Base-by-base conservation (phyloP, 371 early-diverging fungal genomes). In the Mucor lusitanicus region DNA sequence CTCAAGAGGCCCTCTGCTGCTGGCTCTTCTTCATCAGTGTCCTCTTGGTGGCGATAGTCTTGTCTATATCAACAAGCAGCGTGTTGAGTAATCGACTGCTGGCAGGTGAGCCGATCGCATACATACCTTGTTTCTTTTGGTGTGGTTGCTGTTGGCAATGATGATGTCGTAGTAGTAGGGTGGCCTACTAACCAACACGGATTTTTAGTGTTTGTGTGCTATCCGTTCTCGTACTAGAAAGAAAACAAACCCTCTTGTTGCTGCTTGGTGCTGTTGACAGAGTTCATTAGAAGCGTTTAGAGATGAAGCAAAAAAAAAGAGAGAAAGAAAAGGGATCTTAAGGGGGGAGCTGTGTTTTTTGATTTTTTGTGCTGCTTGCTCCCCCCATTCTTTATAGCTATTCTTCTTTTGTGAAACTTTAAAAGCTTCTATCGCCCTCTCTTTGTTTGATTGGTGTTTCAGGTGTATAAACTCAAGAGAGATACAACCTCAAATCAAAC, bases 1-100 rank as follows among this genome's bases (percentile, higher is more conserved):
- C 79, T 74, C 35, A 79, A 68, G 57, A 79, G 46, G 0, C 72
- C 73, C 58, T 79, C 79, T 19, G 79, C 74, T 25, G 71, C 69
- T 23, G 70, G 61, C 12, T 23, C 25, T 44, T 30, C 42, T 30
- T 60, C 61, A 44, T 60, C 61, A 3, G 11, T 44, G 6, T 44
- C n/a, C 1, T 44, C n/a, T 19, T 58, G 32, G 9, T 53, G 17
- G 8, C 11, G 23, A 9, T 50, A 12, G 19, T n/a, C n/a, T n/a
- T 37, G 37, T 12, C 37, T 37, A 37, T 17, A 42, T 15, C 6
- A 42, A 4, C 17, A 6, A 44, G 19, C n/a, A 19, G 17, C 7
- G 7, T 44, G 19, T 44, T 44, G 17, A 7, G 7, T n/a, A 19
- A 6, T n/a, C 19, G 19, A 44, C 19, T 7, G n/a, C n/a, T n/a